Conservation (phyloP, 1,284 basidiomycete genomes). For the Cryptococcus sp. region DNA sequence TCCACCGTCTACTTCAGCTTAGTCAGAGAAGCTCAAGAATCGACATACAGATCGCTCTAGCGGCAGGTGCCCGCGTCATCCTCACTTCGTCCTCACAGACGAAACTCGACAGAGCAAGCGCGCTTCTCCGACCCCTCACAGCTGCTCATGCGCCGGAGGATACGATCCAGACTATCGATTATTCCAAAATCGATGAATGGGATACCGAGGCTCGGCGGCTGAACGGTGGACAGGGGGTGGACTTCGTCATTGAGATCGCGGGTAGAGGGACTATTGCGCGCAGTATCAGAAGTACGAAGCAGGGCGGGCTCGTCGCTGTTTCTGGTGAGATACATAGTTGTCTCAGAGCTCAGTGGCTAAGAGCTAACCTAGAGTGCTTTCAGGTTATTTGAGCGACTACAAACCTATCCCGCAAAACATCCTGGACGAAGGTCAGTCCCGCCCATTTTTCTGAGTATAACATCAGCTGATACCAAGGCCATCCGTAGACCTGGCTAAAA, state of each 20-base stretch:
- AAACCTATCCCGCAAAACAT: conserved; percentile 29
- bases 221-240: conserved; percentile 42
- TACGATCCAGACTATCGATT: conserved; percentile 42
- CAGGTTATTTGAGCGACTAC: conserved; percentile 37
- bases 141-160: conserved; percentile 20
- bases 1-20: too few relatives aligned
- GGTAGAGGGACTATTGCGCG: conserved; percentile 41
- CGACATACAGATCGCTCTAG: conserved; percentile 39
- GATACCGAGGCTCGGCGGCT: conserved; percentile 48
- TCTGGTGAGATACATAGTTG: conserved; percentile 25
- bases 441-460: not conserved
- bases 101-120: conserved; percentile 47
- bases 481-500: conserved; percentile 34
- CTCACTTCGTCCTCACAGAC: conserved; percentile 52
- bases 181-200: conserved; percentile 48
- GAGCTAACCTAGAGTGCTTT: not conserved
- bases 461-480: not conserved
- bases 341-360: not conserved
- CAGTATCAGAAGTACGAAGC: conserved; percentile 34
- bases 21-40: not conserved
- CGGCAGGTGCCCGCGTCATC: conserved; percentile 49
- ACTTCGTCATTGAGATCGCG: conserved; percentile 48
- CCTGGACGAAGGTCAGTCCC: conserved; percentile 31
- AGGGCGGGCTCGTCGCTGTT: conserved; percentile 40
- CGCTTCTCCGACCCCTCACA: conserved; percentile 35